Conservation (phyloP, 768 basidiomycete genomes). For the Dentipellis sp. region DNA sequence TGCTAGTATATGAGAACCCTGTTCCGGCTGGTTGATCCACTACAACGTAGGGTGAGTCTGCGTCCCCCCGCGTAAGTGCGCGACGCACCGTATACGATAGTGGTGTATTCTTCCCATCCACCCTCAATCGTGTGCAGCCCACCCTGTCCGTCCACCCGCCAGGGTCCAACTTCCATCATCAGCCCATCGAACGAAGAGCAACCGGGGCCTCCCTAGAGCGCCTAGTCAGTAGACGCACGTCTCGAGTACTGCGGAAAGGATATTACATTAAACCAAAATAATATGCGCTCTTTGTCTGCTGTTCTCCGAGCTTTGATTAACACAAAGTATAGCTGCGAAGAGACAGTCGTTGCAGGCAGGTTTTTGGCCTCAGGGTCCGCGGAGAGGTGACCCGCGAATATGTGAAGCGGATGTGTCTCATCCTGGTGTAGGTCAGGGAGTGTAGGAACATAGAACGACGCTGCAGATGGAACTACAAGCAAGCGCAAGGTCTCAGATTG, state of each 20-base stretch:
- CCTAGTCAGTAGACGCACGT: not conserved
- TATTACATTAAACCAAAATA: constrained; percentile 96
- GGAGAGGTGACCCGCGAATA: constrained; percentile 81
- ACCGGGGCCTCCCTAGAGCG: constrained; percentile 79
- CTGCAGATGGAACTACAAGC: constrained; percentile 61
- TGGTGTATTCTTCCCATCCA: constrained; percentile 97
- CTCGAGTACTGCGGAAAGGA: not conserved
- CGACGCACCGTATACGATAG: constrained; percentile 81
- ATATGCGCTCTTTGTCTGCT: constrained; percentile 83
- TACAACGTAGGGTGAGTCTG: constrained; percentile 22
- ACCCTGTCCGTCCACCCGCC: constrained; percentile 66
- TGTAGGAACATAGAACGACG: constrained; percentile 72
- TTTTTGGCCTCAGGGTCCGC: constrained; percentile 56
- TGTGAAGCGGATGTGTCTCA: constrained; percentile 57
- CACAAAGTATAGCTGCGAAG: constrained; percentile 81
- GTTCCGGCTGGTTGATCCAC: constrained; percentile 98
- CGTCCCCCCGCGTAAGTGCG: not conserved
- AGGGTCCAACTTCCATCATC: constrained; percentile 98
- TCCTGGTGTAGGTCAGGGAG: constrained; percentile 75
- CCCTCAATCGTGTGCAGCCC: constrained; percentile 69
- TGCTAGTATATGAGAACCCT: constrained; percentile 84
- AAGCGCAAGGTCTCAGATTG: not conserved
- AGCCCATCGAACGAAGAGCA: constrained; percentile 96
- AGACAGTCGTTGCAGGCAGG: constrained; percentile 48
- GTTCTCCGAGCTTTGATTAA: constrained; percentile 78